Percentiles rank a stretch among this genome's conserved stretches.
phyloP scores from a whole-genome alignment of 2,329 filamentous ascomycete species.

The Furcasterigmium sp. region DNA sequence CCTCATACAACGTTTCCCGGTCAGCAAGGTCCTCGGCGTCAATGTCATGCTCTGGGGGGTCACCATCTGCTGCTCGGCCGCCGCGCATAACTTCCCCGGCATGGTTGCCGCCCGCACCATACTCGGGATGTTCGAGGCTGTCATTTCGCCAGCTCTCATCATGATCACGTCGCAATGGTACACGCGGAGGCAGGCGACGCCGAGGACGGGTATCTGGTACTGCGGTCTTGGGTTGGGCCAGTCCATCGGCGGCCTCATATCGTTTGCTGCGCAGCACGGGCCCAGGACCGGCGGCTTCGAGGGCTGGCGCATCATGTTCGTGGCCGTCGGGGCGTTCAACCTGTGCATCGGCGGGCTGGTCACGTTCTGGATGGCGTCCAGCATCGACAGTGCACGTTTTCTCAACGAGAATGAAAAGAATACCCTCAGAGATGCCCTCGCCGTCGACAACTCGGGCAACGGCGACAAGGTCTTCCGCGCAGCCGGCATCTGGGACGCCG shows the following conservation, averaged over 20 bases:
- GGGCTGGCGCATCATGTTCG: conserved; percentile 16
- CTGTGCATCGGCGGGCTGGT: conserved; percentile 8
- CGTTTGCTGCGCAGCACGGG: conserved; percentile 6
- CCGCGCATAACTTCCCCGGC: conserved; percentile 22
- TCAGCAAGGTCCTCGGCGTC: conserved; percentile 11
- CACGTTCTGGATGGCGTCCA: conserved; percentile 1
- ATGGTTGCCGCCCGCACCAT: conserved; percentile 29
- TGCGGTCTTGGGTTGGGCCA: conserved; percentile 10
- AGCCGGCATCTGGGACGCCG: conserved; percentile 39
- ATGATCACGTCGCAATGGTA: conserved; percentile 25
- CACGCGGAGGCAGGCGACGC: conserved; percentile 16
- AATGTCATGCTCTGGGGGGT: conserved; percentile 24
- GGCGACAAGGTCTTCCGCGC: conserved; percentile 31
- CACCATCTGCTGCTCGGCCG: conserved; percentile 23
- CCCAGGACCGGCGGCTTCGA: conserved; percentile 10
- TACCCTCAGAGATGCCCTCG: conserved; percentile 9
- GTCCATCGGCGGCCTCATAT: conserved; percentile 10
- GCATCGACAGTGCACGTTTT: background rate
- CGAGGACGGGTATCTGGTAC: conserved; percentile 11
- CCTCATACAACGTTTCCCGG: conserved; percentile 10
- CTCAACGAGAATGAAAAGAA: background rate
- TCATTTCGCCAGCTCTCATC: conserved; percentile 21
- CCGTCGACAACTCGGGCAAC: conserved; percentile 30
- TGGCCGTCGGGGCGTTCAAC: conserved; percentile 12
- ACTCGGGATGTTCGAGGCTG: conserved; percentile 28